Percentiles rank a stretch among this genome's conserved stretches.
Conservation (phyloP, 1,139 yeast species). For the Diutina scorzettiae region DNA sequence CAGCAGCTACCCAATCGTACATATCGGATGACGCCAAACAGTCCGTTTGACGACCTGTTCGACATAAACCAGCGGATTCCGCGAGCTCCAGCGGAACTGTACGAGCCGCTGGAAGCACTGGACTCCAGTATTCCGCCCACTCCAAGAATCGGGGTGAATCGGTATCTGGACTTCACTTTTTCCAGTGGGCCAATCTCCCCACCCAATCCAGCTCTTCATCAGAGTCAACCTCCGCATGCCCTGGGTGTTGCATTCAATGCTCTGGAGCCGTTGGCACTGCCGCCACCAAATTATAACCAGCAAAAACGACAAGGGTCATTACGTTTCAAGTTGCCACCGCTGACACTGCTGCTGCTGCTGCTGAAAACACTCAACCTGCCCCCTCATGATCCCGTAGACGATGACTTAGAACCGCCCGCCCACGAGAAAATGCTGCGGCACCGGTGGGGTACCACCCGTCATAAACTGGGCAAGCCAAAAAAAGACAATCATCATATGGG, state of each 20-base stretch:
- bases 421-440: constrained; percentile 45
- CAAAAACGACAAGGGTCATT: not conserved
- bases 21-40: not conserved
- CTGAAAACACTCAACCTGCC: constrained; percentile 1
- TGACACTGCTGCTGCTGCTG: constrained; percentile 5
- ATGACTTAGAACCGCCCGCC: not conserved
- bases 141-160: not conserved
- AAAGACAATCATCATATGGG: constrained; percentile 29
- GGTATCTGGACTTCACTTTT: not conserved
- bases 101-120: constrained; percentile 4
- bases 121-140: constrained; percentile 1
- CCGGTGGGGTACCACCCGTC: constrained; percentile 87
- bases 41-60: constrained; percentile 5
- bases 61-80: not conserved
- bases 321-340: not conserved
- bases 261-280: not conserved
- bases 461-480: constrained; percentile 58
- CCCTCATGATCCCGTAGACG: not conserved
- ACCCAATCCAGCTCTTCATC: not conserved
- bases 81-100: constrained; percentile 1
- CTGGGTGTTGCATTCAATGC: not conserved
- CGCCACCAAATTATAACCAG: not conserved
- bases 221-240: not conserved
- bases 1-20: not conserved
- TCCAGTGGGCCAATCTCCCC: not conserved